phyloP scores from a whole-genome alignment of 495 filamentous ascomycete genomes.

The Aspergillus mulundensis region DNA sequence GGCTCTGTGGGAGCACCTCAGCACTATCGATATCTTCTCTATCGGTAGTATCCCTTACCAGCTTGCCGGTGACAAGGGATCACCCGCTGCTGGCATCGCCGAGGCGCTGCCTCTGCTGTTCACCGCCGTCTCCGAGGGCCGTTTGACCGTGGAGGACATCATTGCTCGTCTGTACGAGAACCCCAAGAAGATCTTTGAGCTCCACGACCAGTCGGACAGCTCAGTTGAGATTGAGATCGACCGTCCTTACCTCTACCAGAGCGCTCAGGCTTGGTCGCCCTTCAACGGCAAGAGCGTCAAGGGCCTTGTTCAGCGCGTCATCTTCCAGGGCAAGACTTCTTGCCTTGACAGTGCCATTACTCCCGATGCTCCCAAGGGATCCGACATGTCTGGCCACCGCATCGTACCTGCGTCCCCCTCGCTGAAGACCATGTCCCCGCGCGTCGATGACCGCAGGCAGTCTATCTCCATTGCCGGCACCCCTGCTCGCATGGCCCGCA shows the following conservation, averaged over 20 bases:
- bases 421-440: constrained; percentile 47
- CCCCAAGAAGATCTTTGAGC: constrained; percentile 80
- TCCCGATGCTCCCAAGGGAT: constrained; percentile 55
- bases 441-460: constrained; percentile 41
- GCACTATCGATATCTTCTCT: constrained; percentile 78
- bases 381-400: constrained; percentile 72
- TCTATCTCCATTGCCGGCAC: constrained; percentile 45
- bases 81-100: constrained; percentile 62
- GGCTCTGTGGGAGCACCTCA: constrained; percentile 74
- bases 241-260: constrained; percentile 58
- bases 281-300: constrained; percentile 67
- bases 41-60: constrained; percentile 80
- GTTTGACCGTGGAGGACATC: constrained; percentile 70
- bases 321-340: constrained; percentile 70
- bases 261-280: constrained; percentile 62
- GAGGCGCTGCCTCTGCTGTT: constrained; percentile 75
- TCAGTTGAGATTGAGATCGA: constrained; percentile 73
- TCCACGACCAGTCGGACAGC: constrained; percentile 75
- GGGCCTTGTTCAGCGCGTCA: constrained; percentile 72
- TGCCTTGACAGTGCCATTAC: constrained; percentile 70
- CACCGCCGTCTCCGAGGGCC: constrained; percentile 73
- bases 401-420: constrained; percentile 54
- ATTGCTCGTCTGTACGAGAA: constrained; percentile 70
- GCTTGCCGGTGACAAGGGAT: constrained; percentile 59
- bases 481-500: constrained; percentile 31